A percentile compares a stretch with the other conserved stretches of the same genome.
Conservation (phyloP, 2,329 filamentous ascomycete genomes). For the Pestalotiopsis sp. region DNA sequence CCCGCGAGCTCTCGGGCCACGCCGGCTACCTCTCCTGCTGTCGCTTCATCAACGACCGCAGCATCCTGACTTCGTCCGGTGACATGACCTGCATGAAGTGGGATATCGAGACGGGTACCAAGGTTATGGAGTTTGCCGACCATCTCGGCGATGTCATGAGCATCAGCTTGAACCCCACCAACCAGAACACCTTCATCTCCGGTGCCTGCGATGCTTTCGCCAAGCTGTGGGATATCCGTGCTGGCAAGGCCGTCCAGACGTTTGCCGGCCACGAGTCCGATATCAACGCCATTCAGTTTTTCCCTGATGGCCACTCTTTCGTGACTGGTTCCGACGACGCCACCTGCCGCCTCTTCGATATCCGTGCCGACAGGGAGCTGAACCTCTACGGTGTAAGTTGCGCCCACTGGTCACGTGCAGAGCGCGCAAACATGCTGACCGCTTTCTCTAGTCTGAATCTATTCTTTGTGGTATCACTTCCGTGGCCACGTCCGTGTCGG, state of each 20-base stretch:
- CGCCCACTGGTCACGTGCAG: not conserved
- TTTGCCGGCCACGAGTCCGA: conserved; percentile 98
- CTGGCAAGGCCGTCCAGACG: conserved; percentile 97
- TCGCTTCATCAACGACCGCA: conserved; percentile 97
- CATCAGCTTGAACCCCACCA: conserved; percentile 98
- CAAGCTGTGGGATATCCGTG: conserved; percentile 98
- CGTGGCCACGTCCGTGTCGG: conserved; percentile 96
- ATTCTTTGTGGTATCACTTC: conserved; percentile 98
- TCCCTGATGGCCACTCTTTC: conserved; percentile 98
- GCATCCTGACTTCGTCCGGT: conserved; percentile 95
- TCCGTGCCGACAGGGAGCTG: conserved; percentile 84
- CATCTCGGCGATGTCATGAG: conserved; percentile 99
- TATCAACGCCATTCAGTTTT: conserved; percentile 99
- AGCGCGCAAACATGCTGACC: conserved; percentile 21
- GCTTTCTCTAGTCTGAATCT: conserved; percentile 76
- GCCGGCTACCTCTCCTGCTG: conserved; percentile 98
- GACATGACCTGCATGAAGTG: conserved; percentile 99
- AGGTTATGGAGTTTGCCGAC: conserved; percentile 97
- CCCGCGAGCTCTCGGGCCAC: conserved; percentile 92
- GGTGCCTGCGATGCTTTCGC: conserved; percentile 98
- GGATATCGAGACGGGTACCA: conserved; percentile 97
- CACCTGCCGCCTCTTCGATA: conserved; percentile 96
- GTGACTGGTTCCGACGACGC: conserved; percentile 98
- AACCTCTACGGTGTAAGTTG: conserved; percentile 68
- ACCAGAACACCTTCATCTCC: conserved; percentile 99